A percentile compares a stretch with the other conserved stretches of the same genome.
Conservation (phyloP, 768 basidiomycete species). For the Nevesoporus exiguus region DNA sequence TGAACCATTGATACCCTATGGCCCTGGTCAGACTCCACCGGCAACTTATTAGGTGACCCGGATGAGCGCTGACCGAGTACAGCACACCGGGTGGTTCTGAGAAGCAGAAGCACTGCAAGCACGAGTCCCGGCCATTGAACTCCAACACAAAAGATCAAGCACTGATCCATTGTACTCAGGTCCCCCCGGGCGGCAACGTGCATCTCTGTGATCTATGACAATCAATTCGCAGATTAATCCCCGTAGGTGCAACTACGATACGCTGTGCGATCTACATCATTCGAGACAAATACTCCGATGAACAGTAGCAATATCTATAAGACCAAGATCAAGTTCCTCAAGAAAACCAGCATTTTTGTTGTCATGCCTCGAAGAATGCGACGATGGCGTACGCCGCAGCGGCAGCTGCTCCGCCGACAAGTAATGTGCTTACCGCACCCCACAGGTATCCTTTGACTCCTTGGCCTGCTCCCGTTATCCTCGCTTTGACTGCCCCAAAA, state of each 20-base stretch:
- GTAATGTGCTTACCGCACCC: slow-evolving; percentile 82
- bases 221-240: background rate
- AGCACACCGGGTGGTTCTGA: no score
- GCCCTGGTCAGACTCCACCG: no score
- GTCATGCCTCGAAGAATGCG: slow-evolving; percentile 40
- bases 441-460: slow-evolving; percentile 70
- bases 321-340: background rate
- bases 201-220: background rate
- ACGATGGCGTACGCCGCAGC: slow-evolving; percentile 66
- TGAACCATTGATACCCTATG: background rate
- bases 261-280: background rate
- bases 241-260: background rate
- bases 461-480: slow-evolving; percentile 74
- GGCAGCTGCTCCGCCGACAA: slow-evolving; percentile 89
- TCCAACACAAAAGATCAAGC: no score
- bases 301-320: background rate
- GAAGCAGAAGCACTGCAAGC: background rate
- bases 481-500: slow-evolving; percentile 90
- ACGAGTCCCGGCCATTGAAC: no score
- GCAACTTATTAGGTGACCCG: no score
- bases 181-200: no score
- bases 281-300: background rate
- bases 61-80: no score
- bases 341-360: background rate
- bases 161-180: background rate